Base-by-base conservation (phyloP, 169 alveolate species). In the Cyclospora cayetanensis region DNA sequence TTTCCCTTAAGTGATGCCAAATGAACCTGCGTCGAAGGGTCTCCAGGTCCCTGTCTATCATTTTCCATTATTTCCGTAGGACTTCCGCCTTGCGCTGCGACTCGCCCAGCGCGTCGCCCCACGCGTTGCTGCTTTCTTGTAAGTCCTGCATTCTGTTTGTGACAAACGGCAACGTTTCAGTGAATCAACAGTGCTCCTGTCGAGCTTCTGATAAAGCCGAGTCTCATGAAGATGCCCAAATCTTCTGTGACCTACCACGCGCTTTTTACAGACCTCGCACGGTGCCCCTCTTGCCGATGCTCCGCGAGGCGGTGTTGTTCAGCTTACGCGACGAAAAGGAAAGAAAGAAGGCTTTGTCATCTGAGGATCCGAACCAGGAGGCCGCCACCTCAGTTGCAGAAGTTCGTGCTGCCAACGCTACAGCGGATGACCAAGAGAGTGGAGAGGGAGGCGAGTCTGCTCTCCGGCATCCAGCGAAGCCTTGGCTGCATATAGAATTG, bases 101-200 rank as follows among this genome's bases (percentile, higher is more conserved):
- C 88, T 77, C 34, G 88, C 88, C 72, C 88, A 77, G 88, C 43
- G 72, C 18, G 88, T 77, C 5, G 88, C 88, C 15, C 88, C 88
- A 15, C 70, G 72, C 72, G 72, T 50, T 77, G 88, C 88, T 77
- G 88, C 88, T 29, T 77, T 77, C 18, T 31, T 77, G 88, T 77
- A 22, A 77, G 88, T 50, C 31, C 4, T 22, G 35, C 35, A 22
- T 22, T 46, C 60, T 1, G 60, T n/a, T n/a, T n/a, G n/a, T n/a
- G n/a, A n/a, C n/a, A n/a, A n/a, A n/a, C n/a, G n/a, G n/a, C n/a
- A n/a, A n/a, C n/a, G n/a, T n/a, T n/a, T n/a, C n/a, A n/a, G n/a
- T n/a, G n/a, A n/a, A n/a, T n/a, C n/a, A n/a, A n/a, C 25, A 12
- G 20, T 46, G 20, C 0, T 46, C 60, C 60, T 46, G 60, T 46